Percentiles rank a stretch among this genome's conserved stretches.
phyloP scores from a whole-genome alignment of 2,329 filamentous ascomycete species.

The Fusarium hostae region DNA sequence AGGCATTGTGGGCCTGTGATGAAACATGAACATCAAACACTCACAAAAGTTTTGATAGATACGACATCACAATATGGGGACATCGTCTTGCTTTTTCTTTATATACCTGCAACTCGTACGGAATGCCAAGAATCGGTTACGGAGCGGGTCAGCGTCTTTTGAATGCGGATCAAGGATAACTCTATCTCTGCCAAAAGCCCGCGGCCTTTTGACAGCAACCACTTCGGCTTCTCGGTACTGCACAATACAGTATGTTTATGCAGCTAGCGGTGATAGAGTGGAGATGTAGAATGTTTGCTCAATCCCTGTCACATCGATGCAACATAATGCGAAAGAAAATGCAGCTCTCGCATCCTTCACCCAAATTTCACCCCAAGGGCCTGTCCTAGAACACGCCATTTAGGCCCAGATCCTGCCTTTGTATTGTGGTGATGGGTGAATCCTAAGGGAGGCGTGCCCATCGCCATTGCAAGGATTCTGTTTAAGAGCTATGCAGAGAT shows the following conservation, averaged over 20 bases:
- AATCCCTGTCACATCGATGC: constrained; percentile 4
- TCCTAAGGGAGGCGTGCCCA: not conserved
- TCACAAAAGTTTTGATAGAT: not conserved
- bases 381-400: constrained; percentile 11
- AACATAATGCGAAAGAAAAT: not conserved
- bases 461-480: not conserved
- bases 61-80: not conserved
- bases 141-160: not conserved
- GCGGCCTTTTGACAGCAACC: not conserved
- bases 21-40: constrained; percentile 1
- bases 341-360: not conserved
- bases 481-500: not conserved
- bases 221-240: not conserved
- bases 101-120: not conserved
- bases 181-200: not conserved
- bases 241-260: not conserved
- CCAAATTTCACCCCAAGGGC: not conserved
- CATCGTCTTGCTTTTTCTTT: not conserved
- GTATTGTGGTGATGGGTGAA: too few species aligned
- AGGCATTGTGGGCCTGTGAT: constrained; percentile 20
- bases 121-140: not conserved
- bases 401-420: not conserved
- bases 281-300: constrained; percentile 7
- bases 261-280: constrained; percentile 9
- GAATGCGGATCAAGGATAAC: not conserved